phyloP scores from a whole-genome alignment of 306 rosid species.

The Ceratonia siliqua region DNA sequence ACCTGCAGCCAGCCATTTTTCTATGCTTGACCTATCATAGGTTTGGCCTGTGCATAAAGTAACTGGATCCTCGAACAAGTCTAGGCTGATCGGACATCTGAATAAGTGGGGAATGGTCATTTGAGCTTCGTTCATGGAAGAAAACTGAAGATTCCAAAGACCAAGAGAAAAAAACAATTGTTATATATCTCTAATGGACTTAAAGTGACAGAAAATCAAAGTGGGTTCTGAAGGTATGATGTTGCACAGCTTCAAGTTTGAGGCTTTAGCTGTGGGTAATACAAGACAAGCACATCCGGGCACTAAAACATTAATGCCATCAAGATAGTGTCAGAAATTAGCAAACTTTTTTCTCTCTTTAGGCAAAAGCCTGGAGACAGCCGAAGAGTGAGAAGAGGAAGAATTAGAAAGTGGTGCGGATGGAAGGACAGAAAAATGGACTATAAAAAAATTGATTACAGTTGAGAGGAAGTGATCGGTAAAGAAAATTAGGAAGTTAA shows the following conservation, averaged over 20 bases:
- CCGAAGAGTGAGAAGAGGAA: not conserved
- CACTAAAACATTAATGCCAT: not conserved
- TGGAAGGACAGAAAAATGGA: constrained; percentile 15
- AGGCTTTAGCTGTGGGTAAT: not conserved
- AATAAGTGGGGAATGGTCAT: constrained; percentile 68
- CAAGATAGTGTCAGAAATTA: constrained; percentile 33
- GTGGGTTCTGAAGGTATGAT: constrained; percentile 5
- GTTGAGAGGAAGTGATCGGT: constrained; percentile 8
- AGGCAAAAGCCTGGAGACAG: constrained; percentile 19
- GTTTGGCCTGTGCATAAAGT: constrained; percentile 88
- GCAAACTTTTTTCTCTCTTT: constrained; percentile 19
- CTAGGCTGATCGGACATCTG: constrained; percentile 85
- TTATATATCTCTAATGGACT: not conserved
- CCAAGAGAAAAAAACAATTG: constrained; percentile 7
- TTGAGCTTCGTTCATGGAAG: constrained; percentile 53
- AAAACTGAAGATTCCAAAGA: constrained; percentile 24
- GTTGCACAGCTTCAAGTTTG: not conserved
- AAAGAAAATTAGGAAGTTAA: constrained; percentile 13
- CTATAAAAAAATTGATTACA: not conserved
- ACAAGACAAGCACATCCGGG: constrained; percentile 24
- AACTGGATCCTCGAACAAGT: constrained; percentile 82
- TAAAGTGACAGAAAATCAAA: constrained; percentile 1
- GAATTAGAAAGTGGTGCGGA: not conserved
- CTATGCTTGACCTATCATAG: constrained; percentile 80
- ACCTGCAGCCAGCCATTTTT: constrained; percentile 73